These are phyloP conservation scores for Blastocystis sp. DNA, from an alignment of 352 stramenopile genomes.

Conservation along the genomic window DNA sequence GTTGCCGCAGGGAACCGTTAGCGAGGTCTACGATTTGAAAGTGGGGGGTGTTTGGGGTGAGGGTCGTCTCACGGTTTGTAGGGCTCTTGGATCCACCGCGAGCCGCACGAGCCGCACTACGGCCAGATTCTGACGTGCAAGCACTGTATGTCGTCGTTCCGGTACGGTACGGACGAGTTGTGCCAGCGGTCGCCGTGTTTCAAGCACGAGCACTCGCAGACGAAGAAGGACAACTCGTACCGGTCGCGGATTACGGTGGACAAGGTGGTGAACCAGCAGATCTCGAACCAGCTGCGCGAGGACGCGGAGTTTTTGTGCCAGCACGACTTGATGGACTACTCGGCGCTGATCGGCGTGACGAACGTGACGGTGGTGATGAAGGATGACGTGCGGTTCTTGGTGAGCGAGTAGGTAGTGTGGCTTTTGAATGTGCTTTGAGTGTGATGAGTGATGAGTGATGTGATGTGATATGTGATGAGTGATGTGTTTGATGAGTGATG, in stretches of 20 bases:
- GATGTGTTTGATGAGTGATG: not conserved
- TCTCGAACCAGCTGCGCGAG: slow-evolving; percentile 48
- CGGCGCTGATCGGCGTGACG: slow-evolving; percentile 21
- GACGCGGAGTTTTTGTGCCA: slow-evolving; percentile 52
- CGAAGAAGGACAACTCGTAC: slow-evolving; percentile 57
- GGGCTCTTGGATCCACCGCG: slow-evolving; percentile 50
- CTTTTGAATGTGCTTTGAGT: not conserved
- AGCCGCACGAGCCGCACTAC: slow-evolving; percentile 43
- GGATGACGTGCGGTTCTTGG: not conserved
- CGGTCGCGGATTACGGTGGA: slow-evolving; percentile 13
- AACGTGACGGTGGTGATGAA: slow-evolving; percentile 9
- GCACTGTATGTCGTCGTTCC: slow-evolving; percentile 43
- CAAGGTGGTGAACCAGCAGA: slow-evolving; percentile 55
- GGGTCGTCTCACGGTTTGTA: not conserved
- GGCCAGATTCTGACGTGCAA: slow-evolving; percentile 54
- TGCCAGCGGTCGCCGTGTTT: slow-evolving; percentile 12
- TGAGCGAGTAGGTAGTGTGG: not conserved
- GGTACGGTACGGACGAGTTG: slow-evolving; percentile 11
- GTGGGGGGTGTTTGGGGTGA: not conserved
- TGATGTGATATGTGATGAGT: not conserved
- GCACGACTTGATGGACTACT: slow-evolving; percentile 62
- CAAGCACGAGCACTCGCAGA: slow-evolving; percentile 28
- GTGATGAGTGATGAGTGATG: not conserved
- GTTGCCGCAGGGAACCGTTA: slow-evolving; percentile 3
- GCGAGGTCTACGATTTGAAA: slow-evolving; percentile 57